phyloP scores from a whole-genome alignment of 228 moss, liverwort and hornwort genomes.

The Sphagnum magellanicum region DNA sequence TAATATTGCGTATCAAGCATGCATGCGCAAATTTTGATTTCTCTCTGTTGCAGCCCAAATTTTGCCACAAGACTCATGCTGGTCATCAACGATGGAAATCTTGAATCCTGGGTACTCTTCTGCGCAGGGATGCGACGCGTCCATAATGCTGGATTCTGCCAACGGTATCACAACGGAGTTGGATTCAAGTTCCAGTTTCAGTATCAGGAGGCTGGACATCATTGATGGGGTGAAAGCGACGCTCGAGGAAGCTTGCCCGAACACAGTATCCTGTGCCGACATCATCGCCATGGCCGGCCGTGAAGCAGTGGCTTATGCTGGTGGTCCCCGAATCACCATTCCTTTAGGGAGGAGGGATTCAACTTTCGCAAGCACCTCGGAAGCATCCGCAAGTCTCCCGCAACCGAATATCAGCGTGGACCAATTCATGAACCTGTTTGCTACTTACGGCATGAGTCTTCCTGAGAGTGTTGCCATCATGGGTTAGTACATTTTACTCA shows the following conservation, averaged over 20 bases:
- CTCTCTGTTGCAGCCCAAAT: neutral
- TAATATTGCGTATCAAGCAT: neutral
- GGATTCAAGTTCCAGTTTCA: constrained; percentile 20
- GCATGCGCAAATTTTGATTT: neutral
- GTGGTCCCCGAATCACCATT: constrained; percentile 23
- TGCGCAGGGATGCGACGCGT: constrained; percentile 46
- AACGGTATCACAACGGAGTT: constrained; percentile 7
- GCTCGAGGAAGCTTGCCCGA: constrained; percentile 30
- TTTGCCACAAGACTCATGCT: neutral
- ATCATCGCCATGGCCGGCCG: constrained; percentile 39
- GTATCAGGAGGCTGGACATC: constrained; percentile 20
- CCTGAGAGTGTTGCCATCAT: constrained; percentile 40
- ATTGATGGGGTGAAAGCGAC: constrained; percentile 21
- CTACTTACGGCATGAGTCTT: constrained; percentile 30
- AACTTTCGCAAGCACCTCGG: constrained; percentile 15
- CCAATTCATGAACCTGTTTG: constrained; percentile 19
- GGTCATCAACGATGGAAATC: neutral
- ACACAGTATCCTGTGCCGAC: constrained; percentile 38
- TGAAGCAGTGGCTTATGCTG: constrained; percentile 33
- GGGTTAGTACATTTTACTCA: constrained; percentile 4
- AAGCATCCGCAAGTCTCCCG: constrained; percentile 28
- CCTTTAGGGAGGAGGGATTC: constrained; percentile 38
- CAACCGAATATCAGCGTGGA: constrained; percentile 18
- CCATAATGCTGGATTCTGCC: constrained; percentile 13
- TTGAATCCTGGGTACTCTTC: neutral